Evolutionary conservation across 352 stramenopile species (phyloP), one percentile per base, ranked within the genome.

Genomic region (Phytophthora ohioensis): DNA sequence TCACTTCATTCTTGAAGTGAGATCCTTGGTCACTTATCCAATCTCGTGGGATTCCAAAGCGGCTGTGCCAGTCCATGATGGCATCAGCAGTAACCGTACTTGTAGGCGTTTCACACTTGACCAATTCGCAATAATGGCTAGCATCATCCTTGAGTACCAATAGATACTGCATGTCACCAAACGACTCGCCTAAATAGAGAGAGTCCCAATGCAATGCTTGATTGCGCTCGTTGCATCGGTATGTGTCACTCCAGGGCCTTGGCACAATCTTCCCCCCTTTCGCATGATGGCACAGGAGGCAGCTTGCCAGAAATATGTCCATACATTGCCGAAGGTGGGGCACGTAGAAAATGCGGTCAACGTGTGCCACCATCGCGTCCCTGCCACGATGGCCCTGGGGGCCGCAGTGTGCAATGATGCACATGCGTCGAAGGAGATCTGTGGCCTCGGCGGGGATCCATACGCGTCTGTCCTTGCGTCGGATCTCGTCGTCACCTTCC

Each of bases 1-100:
- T 62, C 32, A 79, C 55, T 51, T 71, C 12, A 9, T 69, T 84
- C 35, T 76, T 77, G 53, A 79, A 78, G 27, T 80, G 76, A 21
- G 46, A 69, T 0, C 54, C 67, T 58, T 67, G 32, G 57, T 81
- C 75, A 32, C 55, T 79, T 34, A 79, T 72, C 72, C 70, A 81
- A 11, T 68, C 48, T 35, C n/a, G 8, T 1, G 78, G 71, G 43
- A 72, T 59, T 12, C 61, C 57, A 65, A 74, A 83, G 3, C 64
- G 58, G 15, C 45, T 75, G 35, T 72, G 56, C 72, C 76, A 80
- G 11, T 71, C 49, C 17, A 79, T 65, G 7, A 80, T 60, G 0
- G 73, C 58, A 17, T 76, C 70, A 5, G 64, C 53, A 17, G 69
- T 51, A 35, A 72, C 17, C 17, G 17, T 17, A 17, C 62, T 65